These are phyloP conservation scores for Hylodesmum podocarpum DNA, from an alignment of 306 rosid genomes.

Conservation along the genomic window DNA sequence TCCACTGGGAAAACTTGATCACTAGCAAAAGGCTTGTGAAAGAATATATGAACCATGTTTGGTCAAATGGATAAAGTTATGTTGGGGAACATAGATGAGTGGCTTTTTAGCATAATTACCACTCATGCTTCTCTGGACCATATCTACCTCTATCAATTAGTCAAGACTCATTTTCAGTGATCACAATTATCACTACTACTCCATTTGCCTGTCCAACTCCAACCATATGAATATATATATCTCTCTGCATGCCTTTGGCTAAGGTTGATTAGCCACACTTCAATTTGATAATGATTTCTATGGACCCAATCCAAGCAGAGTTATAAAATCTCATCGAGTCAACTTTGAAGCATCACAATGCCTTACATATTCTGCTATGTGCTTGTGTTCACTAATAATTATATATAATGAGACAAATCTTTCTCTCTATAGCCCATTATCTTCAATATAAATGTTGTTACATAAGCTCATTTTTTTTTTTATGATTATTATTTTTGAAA, in stretches of 20 bases:
- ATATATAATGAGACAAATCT: not conserved
- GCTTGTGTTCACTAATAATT: not conserved
- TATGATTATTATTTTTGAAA: too few relatives aligned
- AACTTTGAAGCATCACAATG: not conserved
- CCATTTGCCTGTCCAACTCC: constrained; percentile 6
- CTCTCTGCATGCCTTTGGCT: not conserved
- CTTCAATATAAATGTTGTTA: not conserved
- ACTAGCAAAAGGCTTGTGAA: not conserved
- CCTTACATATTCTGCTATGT: not conserved
- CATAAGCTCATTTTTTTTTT: too few relatives aligned
- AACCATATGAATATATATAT: not conserved
- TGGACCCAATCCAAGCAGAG: not conserved
- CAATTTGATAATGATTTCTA: not conserved
- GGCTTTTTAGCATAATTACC: constrained; percentile 30
- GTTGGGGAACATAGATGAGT: constrained; percentile 30
- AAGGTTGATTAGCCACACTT: constrained; percentile 25
- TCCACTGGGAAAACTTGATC: not conserved
- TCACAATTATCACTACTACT: not conserved
- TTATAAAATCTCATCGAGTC: not conserved
- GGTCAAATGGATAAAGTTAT: constrained; percentile 32
- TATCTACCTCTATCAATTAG: not conserved
- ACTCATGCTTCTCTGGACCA: constrained; percentile 33
- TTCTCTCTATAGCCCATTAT: not conserved
- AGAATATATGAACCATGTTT: constrained; percentile 24
- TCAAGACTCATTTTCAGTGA: constrained; percentile 1